Evolutionary conservation across 495 filamentous ascomycete species (phyloP), one percentile per base, ranked within the genome.

Genomic region (Penicillium taxi): DNA sequence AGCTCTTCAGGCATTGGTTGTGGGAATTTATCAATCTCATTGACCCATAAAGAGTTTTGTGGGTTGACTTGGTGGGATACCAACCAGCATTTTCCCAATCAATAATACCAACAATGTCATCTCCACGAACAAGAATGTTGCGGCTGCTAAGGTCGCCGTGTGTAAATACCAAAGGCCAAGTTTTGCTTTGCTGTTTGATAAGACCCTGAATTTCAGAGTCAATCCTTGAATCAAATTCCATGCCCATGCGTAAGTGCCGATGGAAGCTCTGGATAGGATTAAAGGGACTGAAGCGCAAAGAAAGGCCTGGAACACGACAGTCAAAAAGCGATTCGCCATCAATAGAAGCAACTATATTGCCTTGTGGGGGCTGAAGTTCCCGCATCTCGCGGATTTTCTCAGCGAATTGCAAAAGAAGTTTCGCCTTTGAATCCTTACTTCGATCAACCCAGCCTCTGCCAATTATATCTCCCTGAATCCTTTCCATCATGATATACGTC

Each of bases 1-100:
- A 71, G 43, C 45, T 67, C 69, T 37, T 65, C 50, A 0, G 64
- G 64, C 32, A 62, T 58, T 32, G 65, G 58, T 9, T 56, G 43
- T 4, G 76, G 46, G 39, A 76, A 70, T 19, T 69, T 67, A 35
- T 72, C 66, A 37, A 76, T 58, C 38, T 72, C 60, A 21, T 64
- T 28, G 22, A 55, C 28, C 67, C 67, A 74, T 27, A 67, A 67
- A 27, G 48, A 47, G 27, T 69, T 69, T 11, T 61, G 50, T 8
- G 65, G 63, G 40, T 73, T 75, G 22, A 66, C 71, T 51, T 46
- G 43, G 38, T 51, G 53, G 5, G 69, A 48, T 58, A 69, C 67
- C 69, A 74, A 21, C 65, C 67, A 35, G 65, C 61, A 16, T 58
- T 65, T 53, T 73, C 69, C 70, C 65, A 72, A 49, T 76, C 67